Evolutionary conservation across 75 land plant genomes (phyloP), one percentile per base, ranked within the genome.

Genomic region (Pinus taeda): DNA sequence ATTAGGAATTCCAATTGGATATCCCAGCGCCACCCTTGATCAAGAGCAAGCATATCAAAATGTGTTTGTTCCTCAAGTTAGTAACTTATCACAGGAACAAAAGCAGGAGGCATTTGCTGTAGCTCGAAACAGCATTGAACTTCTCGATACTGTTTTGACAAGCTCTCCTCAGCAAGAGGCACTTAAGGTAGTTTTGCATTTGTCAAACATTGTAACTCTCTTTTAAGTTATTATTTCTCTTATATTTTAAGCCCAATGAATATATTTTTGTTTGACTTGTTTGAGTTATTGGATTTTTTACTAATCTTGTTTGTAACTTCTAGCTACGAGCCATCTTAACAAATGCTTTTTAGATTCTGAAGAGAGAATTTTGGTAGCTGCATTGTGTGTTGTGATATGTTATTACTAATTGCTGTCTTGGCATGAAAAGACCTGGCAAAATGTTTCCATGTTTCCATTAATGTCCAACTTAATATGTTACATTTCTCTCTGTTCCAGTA

Each of bases 81-180:
- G 22, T 29, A 53, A 15, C 60, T 73, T 78, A 49, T 78, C 93
- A 39, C 76, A 67, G 29, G 92, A 91, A 71, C 81, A 89, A 61
- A 86, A 83, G 73, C 93, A 90, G 73, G 93, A 95, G 75, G 79
- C 84, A 59, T 76, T 95, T 73, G 80, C 76, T 21, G 78, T 95
- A 29, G 86, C 95, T 71, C 83, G 91, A 12, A 95, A 95, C 69
- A 88, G 91, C 60, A 77, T 88, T 59, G 98, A 95, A 30, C 81
- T 92, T 69, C 85, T 93, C 9, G 86, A 92, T 3, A 90, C 93
- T 67, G 85, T 95, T 5, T 77, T 90, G 83, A 85, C 82, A n/a
- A 80, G 91, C 26, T 88, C 88, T 33, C 75, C 86, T 42, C 81
- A 85, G 57, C 82, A 80, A 60, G 84, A 87, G 30, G 84, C 83